Conservation (phyloP, 768 basidiomycete genomes). For the Tremella fuciformis region DNA sequence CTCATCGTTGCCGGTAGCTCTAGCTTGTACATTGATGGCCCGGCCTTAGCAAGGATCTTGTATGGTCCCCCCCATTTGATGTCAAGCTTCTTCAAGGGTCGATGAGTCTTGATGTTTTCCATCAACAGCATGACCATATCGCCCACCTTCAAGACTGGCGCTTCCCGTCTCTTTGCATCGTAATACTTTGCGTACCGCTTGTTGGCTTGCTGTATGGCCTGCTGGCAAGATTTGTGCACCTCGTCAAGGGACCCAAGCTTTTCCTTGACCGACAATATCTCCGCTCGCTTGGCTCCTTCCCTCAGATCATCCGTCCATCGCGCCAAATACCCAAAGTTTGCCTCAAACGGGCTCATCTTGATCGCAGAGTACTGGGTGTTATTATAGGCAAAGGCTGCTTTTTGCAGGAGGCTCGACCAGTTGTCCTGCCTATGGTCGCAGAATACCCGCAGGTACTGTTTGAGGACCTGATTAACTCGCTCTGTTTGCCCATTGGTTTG, state of each 20-base stretch:
- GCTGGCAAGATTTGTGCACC: too few species aligned
- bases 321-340: conserved; percentile 7
- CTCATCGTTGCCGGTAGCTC: too few species aligned
- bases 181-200: too few species aligned
- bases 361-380: conserved; percentile 12
- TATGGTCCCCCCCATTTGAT: too few species aligned
- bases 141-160: too few species aligned
- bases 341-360: conserved; percentile 14
- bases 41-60: too few species aligned
- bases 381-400: conserved; percentile 27
- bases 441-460: conserved; percentile 11
- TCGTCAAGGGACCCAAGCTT: too few species aligned
- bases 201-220: too few species aligned
- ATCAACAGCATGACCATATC: background rate
- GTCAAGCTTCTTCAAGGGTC: too few species aligned
- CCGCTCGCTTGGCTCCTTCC: background rate
- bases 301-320: background rate
- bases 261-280: background rate
- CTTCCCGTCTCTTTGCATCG: too few species aligned
- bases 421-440: conserved; percentile 47
- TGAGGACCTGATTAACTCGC: conserved; percentile 34
- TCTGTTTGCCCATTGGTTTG: conserved; percentile 56
- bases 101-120: too few species aligned
- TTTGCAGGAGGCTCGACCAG: conserved; percentile 49
- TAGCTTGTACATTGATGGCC: too few species aligned